Evolutionary conservation across 2,329 filamentous ascomycete genomes (phyloP).

Genomic region (Boeremia lycopersici): DNA sequence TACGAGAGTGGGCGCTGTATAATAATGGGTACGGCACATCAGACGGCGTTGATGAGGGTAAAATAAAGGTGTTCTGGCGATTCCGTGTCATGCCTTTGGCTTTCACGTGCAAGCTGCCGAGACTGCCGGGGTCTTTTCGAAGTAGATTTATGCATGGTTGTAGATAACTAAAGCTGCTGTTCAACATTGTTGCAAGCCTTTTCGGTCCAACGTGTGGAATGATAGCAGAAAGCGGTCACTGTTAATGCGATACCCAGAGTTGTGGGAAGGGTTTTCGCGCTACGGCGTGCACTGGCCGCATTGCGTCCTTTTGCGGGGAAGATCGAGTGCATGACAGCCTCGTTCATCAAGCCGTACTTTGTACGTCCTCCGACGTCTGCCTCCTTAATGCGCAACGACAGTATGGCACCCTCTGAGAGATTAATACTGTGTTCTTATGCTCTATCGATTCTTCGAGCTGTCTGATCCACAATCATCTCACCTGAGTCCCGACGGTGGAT

Average conservation of each 20-base stretch:
- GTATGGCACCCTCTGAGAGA: too few relatives aligned
- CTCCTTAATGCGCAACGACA: neutral
- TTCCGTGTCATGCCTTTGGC: neutral
- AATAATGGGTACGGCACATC: constrained; percentile 12
- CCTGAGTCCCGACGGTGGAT: neutral
- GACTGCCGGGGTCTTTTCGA: neutral
- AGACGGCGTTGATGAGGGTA: neutral
- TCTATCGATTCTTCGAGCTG: neutral
- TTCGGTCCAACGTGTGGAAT: neutral
- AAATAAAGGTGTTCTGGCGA: neutral
- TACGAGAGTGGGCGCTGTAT: constrained; percentile 6
- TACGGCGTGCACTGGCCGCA: neutral
- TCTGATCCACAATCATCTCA: neutral
- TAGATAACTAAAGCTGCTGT: neutral
- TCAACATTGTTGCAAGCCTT: neutral
- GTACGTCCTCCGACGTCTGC: neutral
- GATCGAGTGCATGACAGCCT: neutral
- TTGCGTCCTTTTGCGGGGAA: constrained; percentile 5
- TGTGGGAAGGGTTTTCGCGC: neutral
- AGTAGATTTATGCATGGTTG: neutral
- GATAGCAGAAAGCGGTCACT: neutral
- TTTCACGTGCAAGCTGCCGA: neutral
- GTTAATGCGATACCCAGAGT: neutral
- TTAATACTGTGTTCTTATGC: too few relatives aligned
- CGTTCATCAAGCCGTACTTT: neutral